Base-by-base conservation (phyloP, 1,139 yeast species). In the Pichia sorboxylosa region DNA sequence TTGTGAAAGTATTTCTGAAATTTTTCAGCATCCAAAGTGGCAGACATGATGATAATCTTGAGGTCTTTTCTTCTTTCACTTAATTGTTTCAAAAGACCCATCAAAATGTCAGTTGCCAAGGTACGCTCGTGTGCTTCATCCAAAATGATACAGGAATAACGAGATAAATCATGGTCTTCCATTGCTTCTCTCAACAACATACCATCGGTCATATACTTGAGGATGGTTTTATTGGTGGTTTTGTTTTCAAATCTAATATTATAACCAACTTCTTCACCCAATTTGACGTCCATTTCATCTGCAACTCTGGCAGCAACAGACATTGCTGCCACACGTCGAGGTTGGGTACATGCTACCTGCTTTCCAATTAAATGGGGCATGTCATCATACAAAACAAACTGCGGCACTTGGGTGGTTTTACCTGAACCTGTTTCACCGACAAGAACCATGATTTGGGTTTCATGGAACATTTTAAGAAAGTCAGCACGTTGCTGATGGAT, bases 41-140 rank as follows among this genome's bases (percentile, higher is more conserved):
- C 98, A 43, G 96, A 85, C 97, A 87, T 90, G 55, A 90, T 76
- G 44, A 90, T 85, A 48, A 90, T 71, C 56, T 90, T 90, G 48
- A 90, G 66, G 51, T 87, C 97, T 15, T 85, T 78, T 55, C 98
- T 72, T 55, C 92, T 71, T 26, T 59, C 49, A 24, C 82, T 70
- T 30, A 90, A 78, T 52, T 84, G 83, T 56, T 90, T 90, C 48
- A 90, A 61, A 44, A 90, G 63, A 34, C 98, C 98, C 97, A 90
- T 87, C 46, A 90, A 64, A 38, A 90, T 90, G 70, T 90, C 98
- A 1, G 98, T 90, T 18, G 97, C 87, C 48, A 90, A 65, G 0
- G 98, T 90, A 55, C 98, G 77, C 60, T 90, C 98, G 64, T 90
- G 98, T 34, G 98, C 98, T 63, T 90, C 98, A 68, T 90, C 98